Evolutionary conservation across 2,329 filamentous ascomycete species (phyloP).

Genomic region (Cordyceps pruinosa): DNA sequence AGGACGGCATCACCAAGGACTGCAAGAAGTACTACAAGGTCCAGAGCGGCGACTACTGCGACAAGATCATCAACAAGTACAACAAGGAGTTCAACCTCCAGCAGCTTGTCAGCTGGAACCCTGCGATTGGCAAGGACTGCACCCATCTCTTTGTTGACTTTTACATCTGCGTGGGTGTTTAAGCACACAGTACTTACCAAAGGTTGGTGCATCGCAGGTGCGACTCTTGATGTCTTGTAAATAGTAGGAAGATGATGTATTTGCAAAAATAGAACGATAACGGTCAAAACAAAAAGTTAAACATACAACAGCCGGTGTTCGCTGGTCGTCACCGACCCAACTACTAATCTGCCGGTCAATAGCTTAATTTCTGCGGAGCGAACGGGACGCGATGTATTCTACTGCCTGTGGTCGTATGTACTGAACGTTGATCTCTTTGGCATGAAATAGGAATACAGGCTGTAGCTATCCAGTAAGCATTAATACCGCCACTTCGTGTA

Average conservation of each 20-base stretch:
- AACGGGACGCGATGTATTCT: too few relatives aligned
- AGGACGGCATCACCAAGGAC: constrained; percentile 7
- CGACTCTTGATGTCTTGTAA: constrained; percentile 5
- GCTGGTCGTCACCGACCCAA: too few relatives aligned
- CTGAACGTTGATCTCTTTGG: too few relatives aligned
- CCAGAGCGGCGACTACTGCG: constrained; percentile 14
- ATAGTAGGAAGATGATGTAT: background rate
- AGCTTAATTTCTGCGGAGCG: too few relatives aligned
- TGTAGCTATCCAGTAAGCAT: too few relatives aligned
- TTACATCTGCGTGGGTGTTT: constrained; percentile 12
- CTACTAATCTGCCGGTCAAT: too few relatives aligned
- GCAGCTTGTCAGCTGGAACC: constrained; percentile 11
- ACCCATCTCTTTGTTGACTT: constrained; percentile 9
- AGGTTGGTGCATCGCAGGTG: background rate
- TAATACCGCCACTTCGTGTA: too few relatives aligned
- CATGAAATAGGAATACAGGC: too few relatives aligned
- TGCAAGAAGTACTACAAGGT: constrained; percentile 15
- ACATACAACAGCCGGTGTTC: background rate
- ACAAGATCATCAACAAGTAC: constrained; percentile 11
- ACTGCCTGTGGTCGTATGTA: too few relatives aligned
- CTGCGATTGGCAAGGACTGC: constrained; percentile 7
- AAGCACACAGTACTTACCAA: background rate
- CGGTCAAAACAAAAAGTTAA: too few relatives aligned
- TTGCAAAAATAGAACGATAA: background rate
- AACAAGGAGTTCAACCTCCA: constrained; percentile 9